Evolutionary conservation across 768 basidiomycete genomes (phyloP).

Genomic region (Artomyces pyxidatus): DNA sequence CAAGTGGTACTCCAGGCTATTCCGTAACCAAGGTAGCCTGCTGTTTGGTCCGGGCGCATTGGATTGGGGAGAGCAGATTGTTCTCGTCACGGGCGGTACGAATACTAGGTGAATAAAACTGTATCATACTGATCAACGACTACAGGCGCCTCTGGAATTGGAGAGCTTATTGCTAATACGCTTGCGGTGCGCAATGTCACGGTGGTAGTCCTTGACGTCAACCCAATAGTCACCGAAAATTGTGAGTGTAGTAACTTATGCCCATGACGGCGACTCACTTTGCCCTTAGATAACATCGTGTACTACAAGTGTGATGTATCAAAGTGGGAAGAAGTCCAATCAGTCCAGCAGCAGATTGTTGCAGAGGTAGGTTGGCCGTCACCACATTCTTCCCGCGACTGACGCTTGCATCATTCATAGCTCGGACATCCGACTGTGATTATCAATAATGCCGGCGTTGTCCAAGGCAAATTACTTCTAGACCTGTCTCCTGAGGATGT

Average conservation of each 20-base stretch:
- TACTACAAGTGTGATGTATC: slow-evolving; percentile 93
- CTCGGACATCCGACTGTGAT: slow-evolving; percentile 84
- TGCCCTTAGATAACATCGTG: slow-evolving; percentile 56
- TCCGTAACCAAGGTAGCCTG: slow-evolving; percentile 65
- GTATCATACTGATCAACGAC: background rate
- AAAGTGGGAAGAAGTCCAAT: slow-evolving; percentile 77
- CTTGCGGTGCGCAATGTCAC: slow-evolving; percentile 74
- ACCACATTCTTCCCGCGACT: background rate
- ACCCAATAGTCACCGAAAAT: slow-evolving; percentile 69
- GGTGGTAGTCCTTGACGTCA: slow-evolving; percentile 82
- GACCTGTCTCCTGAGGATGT: slow-evolving; percentile 76
- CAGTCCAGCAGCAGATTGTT: slow-evolving; percentile 60
- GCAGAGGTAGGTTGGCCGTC: slow-evolving; percentile 50
- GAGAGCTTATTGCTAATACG: slow-evolving; percentile 81
- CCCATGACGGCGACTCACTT: background rate
- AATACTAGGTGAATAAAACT: background rate
- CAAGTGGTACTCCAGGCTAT: slow-evolving; percentile 63
- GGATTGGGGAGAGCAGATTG: slow-evolving; percentile 85
- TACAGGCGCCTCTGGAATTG: slow-evolving; percentile 81
- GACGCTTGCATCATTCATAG: slow-evolving; percentile 30
- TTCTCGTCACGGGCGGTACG: slow-evolving; percentile 86
- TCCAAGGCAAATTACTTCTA: slow-evolving; percentile 79
- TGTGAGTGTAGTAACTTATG: slow-evolving; percentile 36
- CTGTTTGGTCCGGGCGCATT: slow-evolving; percentile 52
- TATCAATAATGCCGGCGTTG: slow-evolving; percentile 93